phyloP scores from a whole-genome alignment of 352 stramenopile genomes.

The Thalassiosira allenii region DNA sequence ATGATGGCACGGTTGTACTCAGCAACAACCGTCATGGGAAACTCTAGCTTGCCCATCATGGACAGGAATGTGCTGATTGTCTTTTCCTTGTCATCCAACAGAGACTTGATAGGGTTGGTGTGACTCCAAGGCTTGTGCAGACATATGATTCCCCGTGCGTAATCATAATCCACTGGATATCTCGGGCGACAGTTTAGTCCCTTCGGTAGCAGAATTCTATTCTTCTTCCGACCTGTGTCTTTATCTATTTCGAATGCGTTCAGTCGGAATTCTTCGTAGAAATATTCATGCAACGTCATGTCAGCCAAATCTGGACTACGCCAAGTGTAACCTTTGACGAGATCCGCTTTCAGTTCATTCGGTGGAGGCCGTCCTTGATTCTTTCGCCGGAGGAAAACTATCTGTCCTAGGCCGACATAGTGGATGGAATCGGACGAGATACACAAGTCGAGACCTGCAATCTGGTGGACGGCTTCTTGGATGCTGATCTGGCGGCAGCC shows the following conservation, averaged over 20 bases:
- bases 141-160: conserved; percentile 20
- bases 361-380: not conserved
- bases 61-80: conserved; percentile 27
- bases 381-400: not conserved
- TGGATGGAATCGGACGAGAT: conserved; percentile 33
- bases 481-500: conserved; percentile 6
- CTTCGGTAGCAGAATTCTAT: conserved; percentile 15
- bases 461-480: conserved; percentile 28
- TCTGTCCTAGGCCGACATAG: conserved; percentile 13
- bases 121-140: conserved; percentile 20
- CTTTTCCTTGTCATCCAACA: conserved; percentile 12
- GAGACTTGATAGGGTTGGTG: conserved; percentile 1
- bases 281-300: not conserved
- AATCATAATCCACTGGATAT: conserved; percentile 28
- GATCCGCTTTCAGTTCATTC: conserved; percentile 11
- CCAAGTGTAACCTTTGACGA: conserved; percentile 20
- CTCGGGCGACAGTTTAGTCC: conserved; percentile 20
- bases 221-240: not conserved
- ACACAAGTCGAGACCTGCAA: conserved; percentile 21
- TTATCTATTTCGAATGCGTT: not conserved
- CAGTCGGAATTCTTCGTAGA: conserved; percentile 6
- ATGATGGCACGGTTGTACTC: conserved; percentile 26
- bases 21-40: conserved; percentile 3
- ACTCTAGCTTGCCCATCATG: conserved; percentile 24
- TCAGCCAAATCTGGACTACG: not conserved